phyloP scores from a whole-genome alignment of 2,329 filamentous ascomycete genomes.

The Davidsoniella eucalypti region DNA sequence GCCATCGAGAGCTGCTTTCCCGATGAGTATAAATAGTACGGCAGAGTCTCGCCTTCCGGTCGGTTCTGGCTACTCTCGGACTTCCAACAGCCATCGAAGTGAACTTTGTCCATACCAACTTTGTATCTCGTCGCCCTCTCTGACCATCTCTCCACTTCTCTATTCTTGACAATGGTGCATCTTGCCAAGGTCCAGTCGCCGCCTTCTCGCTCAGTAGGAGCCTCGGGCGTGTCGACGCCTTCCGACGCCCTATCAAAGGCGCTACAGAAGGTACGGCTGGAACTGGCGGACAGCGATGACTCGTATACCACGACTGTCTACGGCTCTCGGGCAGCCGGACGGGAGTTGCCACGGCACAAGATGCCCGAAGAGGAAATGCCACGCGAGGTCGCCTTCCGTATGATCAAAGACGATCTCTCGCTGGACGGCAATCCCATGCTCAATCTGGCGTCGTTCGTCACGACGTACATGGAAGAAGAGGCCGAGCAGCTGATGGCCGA shows the following conservation, averaged over 20 bases:
- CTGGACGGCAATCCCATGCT: slow-evolving; percentile 84
- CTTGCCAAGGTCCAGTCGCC: slow-evolving; percentile 22
- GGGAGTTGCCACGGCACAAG: slow-evolving; percentile 65
- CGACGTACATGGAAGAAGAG: slow-evolving; percentile 96
- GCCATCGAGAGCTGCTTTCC: background rate
- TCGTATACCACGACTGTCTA: slow-evolving; percentile 68
- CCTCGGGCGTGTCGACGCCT: slow-evolving; percentile 11
- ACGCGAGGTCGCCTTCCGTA: slow-evolving; percentile 76
- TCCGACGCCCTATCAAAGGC: slow-evolving; percentile 20
- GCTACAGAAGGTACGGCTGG: slow-evolving; percentile 28
- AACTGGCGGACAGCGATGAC: slow-evolving; percentile 34
- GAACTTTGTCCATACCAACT: too few relatives aligned
- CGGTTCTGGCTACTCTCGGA: background rate
- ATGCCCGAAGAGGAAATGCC: slow-evolving; percentile 91
- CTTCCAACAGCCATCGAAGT: too few relatives aligned
- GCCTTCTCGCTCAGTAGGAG: slow-evolving; percentile 14
- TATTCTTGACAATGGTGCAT: slow-evolving; percentile 30
- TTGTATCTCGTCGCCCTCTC: too few relatives aligned
- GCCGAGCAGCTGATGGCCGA: slow-evolving; percentile 92
- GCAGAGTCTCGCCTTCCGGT: background rate
- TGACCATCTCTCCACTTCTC: too few relatives aligned
- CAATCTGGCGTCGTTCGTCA: slow-evolving; percentile 80
- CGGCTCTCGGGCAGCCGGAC: slow-evolving; percentile 64
- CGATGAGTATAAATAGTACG: background rate
- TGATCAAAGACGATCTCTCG: slow-evolving; percentile 91